Evolutionary conservation across 192 early-diverging fungal genomes (phyloP), one percentile per base, ranked within the genome.

Genomic region (Irineochytrium annulatum): DNA sequence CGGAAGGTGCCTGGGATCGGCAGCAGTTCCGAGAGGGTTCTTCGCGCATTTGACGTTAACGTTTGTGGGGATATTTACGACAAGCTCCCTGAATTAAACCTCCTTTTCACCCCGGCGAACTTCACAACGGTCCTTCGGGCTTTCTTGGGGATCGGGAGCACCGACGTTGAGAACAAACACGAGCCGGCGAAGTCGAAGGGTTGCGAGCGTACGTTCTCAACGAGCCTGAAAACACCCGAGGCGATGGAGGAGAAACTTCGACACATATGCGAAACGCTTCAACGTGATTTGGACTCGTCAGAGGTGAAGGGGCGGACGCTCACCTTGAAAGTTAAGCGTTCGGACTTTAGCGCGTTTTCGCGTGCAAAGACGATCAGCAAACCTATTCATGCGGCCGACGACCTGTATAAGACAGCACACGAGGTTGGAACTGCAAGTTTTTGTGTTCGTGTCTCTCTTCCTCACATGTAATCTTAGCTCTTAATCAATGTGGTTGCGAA

Each of bases 1-100:
- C 75, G 87, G 33, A 85, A 86, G 48, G 70, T 87, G 31, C 51
- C 62, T 24, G 77, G 80, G 32, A 68, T 88, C 13, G 86, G 86
- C 8, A 61, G 72, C 28, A 82, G 85, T 1, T 70, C 78, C 1
- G 86, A 85, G 57, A 60, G 74, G 57, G 56, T 79, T 11, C 52
- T 87, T 41, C 62, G 77, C 45, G 73, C 75, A 13, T 52, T 87
- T 24, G 73, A 77, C 1, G 67, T 87, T 3, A 64, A 74, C 17
- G 78, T 52, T 13, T 86, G 84, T 45, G 67, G 60, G 3, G 80
- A 86, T 48, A 51, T 77, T 63, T 8, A 49, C 26, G 46, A 49
- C 13, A 49, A 22, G 46, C 8, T 49, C 11, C 6, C 11, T 6
- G 26, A 49, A 22, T 22, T 49, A 22, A 49, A 49, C 6, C 26